These are phyloP conservation scores for Apiospora rasikravindrae DNA, from an alignment of 2,329 filamentous ascomycete species.

Conservation along the genomic window DNA sequence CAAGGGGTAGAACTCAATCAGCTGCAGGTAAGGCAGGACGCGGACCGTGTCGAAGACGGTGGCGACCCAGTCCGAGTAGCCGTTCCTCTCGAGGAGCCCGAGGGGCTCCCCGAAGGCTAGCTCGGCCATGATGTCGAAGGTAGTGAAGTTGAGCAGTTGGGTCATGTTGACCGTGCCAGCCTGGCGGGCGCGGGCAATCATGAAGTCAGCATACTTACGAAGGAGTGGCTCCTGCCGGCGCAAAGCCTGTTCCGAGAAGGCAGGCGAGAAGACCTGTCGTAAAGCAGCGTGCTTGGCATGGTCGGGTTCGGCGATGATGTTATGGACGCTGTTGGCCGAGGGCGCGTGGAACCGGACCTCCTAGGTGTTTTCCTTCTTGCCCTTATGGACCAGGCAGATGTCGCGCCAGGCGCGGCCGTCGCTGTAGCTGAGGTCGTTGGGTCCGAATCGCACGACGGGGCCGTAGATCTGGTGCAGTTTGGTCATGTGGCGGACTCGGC, in stretches of 20 bases:
- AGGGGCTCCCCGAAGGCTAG: conserved; percentile 30
- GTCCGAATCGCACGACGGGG: conserved; percentile 29
- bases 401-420: conserved; percentile 30
- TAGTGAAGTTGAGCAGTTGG: conserved; percentile 28
- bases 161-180: conserved; percentile 29
- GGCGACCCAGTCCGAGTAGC: conserved; percentile 31
- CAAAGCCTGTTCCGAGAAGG: conserved; percentile 29
- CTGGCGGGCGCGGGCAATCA: conserved; percentile 30
- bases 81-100: conserved; percentile 26
- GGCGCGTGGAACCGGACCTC: not conserved
- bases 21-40: conserved; percentile 26
- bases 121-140: conserved; percentile 33
- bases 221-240: conserved; percentile 41
- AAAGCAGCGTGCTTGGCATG: conserved; percentile 24
- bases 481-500: conserved; percentile 31
- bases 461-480: conserved; percentile 30
- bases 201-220: conserved; percentile 33
- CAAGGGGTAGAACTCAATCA: conserved; percentile 30
- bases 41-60: conserved; percentile 32
- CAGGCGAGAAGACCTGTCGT: not conserved
- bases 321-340: conserved; percentile 23
- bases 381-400: conserved; percentile 26
- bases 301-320: conserved; percentile 27
- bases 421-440: conserved; percentile 30
- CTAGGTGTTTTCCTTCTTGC: conserved; percentile 12